These are phyloP conservation scores for Backusella tuberculispora DNA, from an alignment of 192 early-diverging fungal genomes.

Conservation along the genomic window DNA sequence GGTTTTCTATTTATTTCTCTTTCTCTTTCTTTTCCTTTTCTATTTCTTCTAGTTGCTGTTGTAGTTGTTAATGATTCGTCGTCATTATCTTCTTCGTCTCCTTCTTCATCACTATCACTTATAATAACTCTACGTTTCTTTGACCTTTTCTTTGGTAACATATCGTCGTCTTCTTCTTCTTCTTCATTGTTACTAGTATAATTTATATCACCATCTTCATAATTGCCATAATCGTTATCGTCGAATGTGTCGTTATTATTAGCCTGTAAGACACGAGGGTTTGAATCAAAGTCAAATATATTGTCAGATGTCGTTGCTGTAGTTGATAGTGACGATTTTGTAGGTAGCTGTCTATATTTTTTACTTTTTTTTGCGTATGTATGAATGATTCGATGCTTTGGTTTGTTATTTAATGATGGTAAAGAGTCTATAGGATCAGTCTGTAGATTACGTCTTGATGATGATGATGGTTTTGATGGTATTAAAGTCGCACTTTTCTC, in stretches of 20 bases:
- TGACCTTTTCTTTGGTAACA: not conserved
- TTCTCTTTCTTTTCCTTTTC: too few relatives aligned
- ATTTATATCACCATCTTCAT: not conserved
- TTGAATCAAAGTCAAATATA: not conserved
- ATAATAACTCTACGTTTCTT: constrained; percentile 1
- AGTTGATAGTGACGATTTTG: not conserved
- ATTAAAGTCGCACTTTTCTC: not conserved
- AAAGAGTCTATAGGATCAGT: not conserved
- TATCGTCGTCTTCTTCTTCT: not conserved
- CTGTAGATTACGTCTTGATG: not conserved
- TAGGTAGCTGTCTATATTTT: not conserved
- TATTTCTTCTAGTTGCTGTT: not conserved
- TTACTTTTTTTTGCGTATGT: not conserved
- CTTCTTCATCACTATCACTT: not conserved
- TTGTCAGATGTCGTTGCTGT: not conserved
- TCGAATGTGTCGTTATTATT: not conserved
- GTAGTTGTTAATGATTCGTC: not conserved
- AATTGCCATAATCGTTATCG: not conserved
- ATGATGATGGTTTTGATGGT: not conserved
- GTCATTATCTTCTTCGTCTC: not conserved
- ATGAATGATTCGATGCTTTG: not conserved
- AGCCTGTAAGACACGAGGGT: not conserved
- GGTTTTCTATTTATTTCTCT: not conserved
- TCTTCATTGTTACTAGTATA: not conserved
- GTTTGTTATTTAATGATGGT: not conserved